These are phyloP conservation scores for Cryptococcus sp. DNA, from an alignment of 1,284 basidiomycete species.

Conservation along the genomic window DNA sequence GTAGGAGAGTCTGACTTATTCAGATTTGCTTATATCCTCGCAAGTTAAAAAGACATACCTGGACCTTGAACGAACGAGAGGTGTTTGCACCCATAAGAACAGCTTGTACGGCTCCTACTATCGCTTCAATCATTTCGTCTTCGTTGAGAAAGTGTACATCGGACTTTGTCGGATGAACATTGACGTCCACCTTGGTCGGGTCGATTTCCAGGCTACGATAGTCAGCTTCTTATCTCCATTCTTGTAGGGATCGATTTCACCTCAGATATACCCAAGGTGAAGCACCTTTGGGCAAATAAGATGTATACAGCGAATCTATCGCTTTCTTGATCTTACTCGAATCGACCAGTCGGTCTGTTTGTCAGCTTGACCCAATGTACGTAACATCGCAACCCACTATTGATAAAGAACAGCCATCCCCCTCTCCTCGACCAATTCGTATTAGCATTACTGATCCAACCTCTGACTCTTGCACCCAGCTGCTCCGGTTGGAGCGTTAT, in stretches of 20 bases:
- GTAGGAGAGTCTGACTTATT: conserved; percentile 43
- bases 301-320: conserved; percentile 78
- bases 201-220: conserved; percentile 67
- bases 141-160: conserved; percentile 95
- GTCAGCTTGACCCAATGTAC: not conserved
- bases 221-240: not conserved
- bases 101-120: conserved; percentile 69
- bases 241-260: conserved; percentile 46
- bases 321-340: conserved; percentile 81
- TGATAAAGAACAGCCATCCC: conserved; percentile 87
- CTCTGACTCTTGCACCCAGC: conserved; percentile 57
- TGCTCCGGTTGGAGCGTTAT: conserved; percentile 46
- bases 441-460: conserved; percentile 80
- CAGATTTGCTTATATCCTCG: not conserved
- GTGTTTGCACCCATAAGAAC: conserved; percentile 62
- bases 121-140: conserved; percentile 74
- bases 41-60: conserved; percentile 52
- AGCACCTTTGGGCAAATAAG: conserved; percentile 84
- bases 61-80: conserved; percentile 72
- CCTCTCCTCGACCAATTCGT: conserved; percentile 77
- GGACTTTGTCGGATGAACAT: conserved; percentile 96
- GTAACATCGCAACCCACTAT: conserved; percentile 59
- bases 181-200: conserved; percentile 87
- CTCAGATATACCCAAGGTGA: conserved; percentile 90
- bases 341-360: conserved; percentile 84